These are phyloP conservation scores for Fusarium mangiferae DNA, from an alignment of 2,329 filamentous ascomycete species.

Conservation along the genomic window DNA sequence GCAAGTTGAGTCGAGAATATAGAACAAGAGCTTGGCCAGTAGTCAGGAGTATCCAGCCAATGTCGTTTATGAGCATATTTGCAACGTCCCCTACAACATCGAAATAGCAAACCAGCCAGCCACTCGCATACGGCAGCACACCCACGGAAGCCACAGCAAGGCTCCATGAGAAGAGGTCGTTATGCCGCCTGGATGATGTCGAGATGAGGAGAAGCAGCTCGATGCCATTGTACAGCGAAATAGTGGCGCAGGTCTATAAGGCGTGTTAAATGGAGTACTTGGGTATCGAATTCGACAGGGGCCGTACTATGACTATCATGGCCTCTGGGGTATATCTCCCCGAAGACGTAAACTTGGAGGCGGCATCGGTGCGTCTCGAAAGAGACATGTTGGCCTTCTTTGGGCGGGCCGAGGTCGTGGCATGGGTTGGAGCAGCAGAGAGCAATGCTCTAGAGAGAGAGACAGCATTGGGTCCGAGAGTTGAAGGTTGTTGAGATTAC, in stretches of 20 bases:
- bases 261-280: background rate
- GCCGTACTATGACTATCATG: slow-evolving; percentile 33
- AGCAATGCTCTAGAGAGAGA: background rate
- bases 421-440: slow-evolving; percentile 12
- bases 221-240: slow-evolving; percentile 32
- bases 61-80: slow-evolving; percentile 13
- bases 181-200: slow-evolving; percentile 25
- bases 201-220: slow-evolving; percentile 31
- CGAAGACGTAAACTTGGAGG: background rate
- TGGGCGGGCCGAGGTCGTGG: background rate
- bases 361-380: slow-evolving; percentile 7
- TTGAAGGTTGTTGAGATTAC: background rate
- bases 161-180: slow-evolving; percentile 32
- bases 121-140: slow-evolving; percentile 23
- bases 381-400: slow-evolving; percentile 24
- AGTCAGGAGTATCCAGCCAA: slow-evolving; percentile 33
- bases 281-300: background rate
- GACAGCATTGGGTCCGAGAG: background rate
- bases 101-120: slow-evolving; percentile 27
- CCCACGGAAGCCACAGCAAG: slow-evolving; percentile 20
- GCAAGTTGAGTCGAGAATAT: slow-evolving; percentile 30
- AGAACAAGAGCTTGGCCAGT: slow-evolving; percentile 34
- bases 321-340: slow-evolving; percentile 25
- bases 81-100: slow-evolving; percentile 13
- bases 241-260: slow-evolving; percentile 18